These are phyloP conservation scores for Conoideocrella luteorostrata DNA, from an alignment of 2,329 filamentous ascomycete genomes.

Conservation along the genomic window DNA sequence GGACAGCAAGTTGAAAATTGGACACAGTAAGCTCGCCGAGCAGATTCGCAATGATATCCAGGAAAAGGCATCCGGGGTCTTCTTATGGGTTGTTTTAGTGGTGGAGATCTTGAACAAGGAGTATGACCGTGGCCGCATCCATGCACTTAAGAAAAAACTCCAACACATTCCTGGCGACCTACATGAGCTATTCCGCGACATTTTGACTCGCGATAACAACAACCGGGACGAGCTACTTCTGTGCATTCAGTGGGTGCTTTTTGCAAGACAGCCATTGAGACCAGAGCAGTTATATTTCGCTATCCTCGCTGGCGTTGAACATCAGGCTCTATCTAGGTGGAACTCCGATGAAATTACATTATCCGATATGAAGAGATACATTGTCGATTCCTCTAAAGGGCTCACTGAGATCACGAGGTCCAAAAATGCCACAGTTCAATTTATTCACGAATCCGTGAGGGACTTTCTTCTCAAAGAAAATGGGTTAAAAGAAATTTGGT, in stretches of 20 bases:
- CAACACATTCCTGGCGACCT: constrained; percentile 32
- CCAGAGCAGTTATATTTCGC: constrained; percentile 37
- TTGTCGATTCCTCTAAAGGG: constrained; percentile 37
- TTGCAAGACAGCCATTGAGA: constrained; percentile 34
- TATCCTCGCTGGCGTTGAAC: not conserved
- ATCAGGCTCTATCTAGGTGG: not conserved
- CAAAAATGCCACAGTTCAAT: constrained; percentile 29
- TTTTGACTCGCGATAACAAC: constrained; percentile 39
- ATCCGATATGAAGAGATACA: constrained; percentile 16
- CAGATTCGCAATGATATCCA: not conserved
- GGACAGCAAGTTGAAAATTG: constrained; percentile 20
- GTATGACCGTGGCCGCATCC: constrained; percentile 14
- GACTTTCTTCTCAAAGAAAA: constrained; percentile 36
- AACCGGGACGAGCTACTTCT: constrained; percentile 34
- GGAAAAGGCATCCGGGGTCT: constrained; percentile 1
- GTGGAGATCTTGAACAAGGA: constrained; percentile 5
- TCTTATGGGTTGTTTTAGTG: constrained; percentile 10
- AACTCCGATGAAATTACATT: not conserved
- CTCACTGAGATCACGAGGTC: constrained; percentile 32
- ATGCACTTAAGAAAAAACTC: constrained; percentile 21
- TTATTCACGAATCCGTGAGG: constrained; percentile 43
- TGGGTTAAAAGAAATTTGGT: constrained; percentile 17
- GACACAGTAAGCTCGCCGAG: constrained; percentile 18
- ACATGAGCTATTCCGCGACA: constrained; percentile 41
- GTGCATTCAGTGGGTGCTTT: constrained; percentile 48